Evolutionary conservation across 805 yeast species (phyloP).

Genomic region (Ogataea methanolica): DNA sequence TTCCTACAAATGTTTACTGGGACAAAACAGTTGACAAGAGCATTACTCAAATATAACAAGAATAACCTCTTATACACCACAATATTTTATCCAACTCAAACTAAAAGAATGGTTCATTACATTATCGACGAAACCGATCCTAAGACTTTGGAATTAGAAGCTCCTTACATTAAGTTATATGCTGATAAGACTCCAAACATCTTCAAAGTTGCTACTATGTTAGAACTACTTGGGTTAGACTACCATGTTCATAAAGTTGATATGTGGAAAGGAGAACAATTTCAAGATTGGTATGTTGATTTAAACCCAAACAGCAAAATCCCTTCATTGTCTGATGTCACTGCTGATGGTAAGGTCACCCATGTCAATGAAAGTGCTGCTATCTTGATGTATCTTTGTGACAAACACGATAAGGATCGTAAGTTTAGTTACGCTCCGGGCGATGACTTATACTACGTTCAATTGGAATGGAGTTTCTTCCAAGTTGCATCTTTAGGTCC

Average conservation of each 20-base stretch:
- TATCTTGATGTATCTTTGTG: too few species aligned
- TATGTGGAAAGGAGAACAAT: constrained; percentile 40
- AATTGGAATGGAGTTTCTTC: too few species aligned
- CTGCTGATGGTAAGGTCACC: constrained; percentile 37
- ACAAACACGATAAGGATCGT: too few species aligned
- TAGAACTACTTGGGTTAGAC: constrained; percentile 39
- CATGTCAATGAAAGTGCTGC: too few species aligned
- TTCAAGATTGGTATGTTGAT: constrained; percentile 51
- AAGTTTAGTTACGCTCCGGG: too few species aligned
- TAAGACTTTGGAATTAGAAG: constrained; percentile 25
- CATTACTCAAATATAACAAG: neutral
- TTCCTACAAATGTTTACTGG: too few species aligned
- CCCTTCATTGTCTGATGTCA: constrained; percentile 45
- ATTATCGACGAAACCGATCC: constrained; percentile 32
- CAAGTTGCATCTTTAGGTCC: too few species aligned
- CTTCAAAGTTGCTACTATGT: constrained; percentile 34
- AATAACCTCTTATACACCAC: too few species aligned
- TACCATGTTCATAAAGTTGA: constrained; percentile 40
- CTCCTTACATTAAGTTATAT: constrained; percentile 43
- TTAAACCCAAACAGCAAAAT: constrained; percentile 62
- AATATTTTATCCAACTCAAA: too few species aligned
- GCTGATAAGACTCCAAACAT: constrained; percentile 42
- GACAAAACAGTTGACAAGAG: neutral
- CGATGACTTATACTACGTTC: too few species aligned
- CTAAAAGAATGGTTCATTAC: constrained; percentile 25